A percentile compares a stretch with the other conserved stretches of the same genome.
phyloP scores from a whole-genome alignment of 176 grass and related monocot genomes.

The Oryza australiensis region DNA sequence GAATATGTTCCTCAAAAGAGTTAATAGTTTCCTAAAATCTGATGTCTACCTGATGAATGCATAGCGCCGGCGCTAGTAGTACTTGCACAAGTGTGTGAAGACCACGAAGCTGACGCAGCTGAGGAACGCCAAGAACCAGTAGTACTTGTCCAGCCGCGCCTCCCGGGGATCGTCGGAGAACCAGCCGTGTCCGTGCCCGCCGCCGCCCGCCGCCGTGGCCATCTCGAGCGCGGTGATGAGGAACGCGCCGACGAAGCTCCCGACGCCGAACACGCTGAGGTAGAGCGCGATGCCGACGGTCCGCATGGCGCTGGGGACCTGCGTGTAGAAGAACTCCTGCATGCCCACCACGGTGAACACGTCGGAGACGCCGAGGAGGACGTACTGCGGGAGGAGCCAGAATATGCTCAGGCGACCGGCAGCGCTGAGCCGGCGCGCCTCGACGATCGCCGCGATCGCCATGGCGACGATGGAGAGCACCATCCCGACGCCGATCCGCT shows the following conservation, averaged over 20 bases:
- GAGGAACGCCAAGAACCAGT: slow-evolving; percentile 67
- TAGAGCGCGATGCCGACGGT: slow-evolving; percentile 85
- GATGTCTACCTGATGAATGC: too few relatives aligned
- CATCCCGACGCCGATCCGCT: slow-evolving; percentile 92
- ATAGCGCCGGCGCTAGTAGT: too few relatives aligned
- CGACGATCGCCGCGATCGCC: slow-evolving; percentile 59
- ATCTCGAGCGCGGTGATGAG: slow-evolving; percentile 64
- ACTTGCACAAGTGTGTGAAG: slow-evolving; percentile 53
- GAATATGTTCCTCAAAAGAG: too few relatives aligned
- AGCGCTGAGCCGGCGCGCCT: slow-evolving; percentile 43
- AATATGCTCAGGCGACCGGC: slow-evolving; percentile 44
- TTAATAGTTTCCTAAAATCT: too few relatives aligned
- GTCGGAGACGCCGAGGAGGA: slow-evolving; percentile 71
- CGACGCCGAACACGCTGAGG: slow-evolving; percentile 83
- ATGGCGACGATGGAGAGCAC: slow-evolving; percentile 66
- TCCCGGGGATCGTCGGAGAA: slow-evolving; percentile 76
- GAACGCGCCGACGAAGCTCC: slow-evolving; percentile 70
- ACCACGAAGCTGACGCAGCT: slow-evolving; percentile 66
- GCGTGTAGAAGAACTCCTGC: slow-evolving; percentile 93
- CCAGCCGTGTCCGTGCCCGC: slow-evolving; percentile 40
- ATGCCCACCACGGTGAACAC: slow-evolving; percentile 85
- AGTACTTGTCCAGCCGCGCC: slow-evolving; percentile 64
- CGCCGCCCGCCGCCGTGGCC: slow-evolving; percentile 20
- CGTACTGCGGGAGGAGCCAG: slow-evolving; percentile 83
- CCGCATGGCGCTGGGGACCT: slow-evolving; percentile 69